Evolutionary conservation across 192 early-diverging fungal genomes (phyloP), one percentile per base, ranked within the genome.

Genomic region (Diversispora eburnea): DNA sequence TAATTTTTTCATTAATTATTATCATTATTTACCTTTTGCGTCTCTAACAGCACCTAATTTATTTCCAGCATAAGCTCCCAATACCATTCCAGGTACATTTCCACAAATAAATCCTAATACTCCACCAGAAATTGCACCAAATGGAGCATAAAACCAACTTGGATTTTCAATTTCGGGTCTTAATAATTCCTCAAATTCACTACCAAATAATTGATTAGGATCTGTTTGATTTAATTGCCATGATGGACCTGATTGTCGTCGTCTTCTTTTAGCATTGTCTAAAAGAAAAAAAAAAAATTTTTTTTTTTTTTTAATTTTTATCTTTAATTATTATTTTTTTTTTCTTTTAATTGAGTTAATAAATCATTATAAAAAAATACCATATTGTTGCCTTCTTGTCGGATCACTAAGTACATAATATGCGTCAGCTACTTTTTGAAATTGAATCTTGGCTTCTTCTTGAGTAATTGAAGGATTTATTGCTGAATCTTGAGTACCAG

Each of bases 131-230:
- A 76, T 84, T 77, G 83, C 76, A 55, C 94, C 88, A 83, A 91
- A 78, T 70, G 91, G 88, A 33, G 86, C 77, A 84, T 87, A 88
- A 76, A 88, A 90, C 64, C 73, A 82, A n/a, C 54, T 47, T 12
- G 88, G 87, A 71, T 87, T 76, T 55, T 80, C 71, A 2, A 92
- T 86, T 70, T 92, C 87, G 0, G 92, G 87, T 19, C 87, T 82
- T 67, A 95, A 76, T n/a, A 95, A 77, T 61, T 94, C 92, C 67
- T 93, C 91, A 81, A 95, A 93, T 51, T 92, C 91, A 22, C 85
- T 81, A 20, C 89, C 89, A 80, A 95, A 95, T 54, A 94, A 79
- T 33, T 74, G 42, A 8, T 87, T 78, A 3, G 94, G 82, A 72
- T 93, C 82, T 0, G 88, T 79, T 39, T 79, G 81, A 8, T 58